Base-by-base conservation (phyloP, 1,139 yeast species). In the Trichomonascaceae sp. region DNA sequence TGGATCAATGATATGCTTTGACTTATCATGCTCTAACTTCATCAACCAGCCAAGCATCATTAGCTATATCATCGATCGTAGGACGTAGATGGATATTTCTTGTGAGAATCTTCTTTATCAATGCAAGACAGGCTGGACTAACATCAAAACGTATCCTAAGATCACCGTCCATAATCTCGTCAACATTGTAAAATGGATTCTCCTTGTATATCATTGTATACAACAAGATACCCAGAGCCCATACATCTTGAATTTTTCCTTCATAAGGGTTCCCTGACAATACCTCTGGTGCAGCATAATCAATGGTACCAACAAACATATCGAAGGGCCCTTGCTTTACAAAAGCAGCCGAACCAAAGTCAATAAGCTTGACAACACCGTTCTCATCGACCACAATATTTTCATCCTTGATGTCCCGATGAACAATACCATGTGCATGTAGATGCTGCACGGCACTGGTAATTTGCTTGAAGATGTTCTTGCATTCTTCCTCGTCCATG, bases 201-300 rank as follows among this genome's bases (percentile, higher is more conserved):
- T 93, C 98, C 66, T 90, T 89, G 74, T 86, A 91, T n/a, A 90
- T 77, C 67, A 93, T 79, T 0, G 97, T 93, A 72, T 90, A 93
- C 20, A 93, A 73, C 57, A 93, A 74, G 19, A 93, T 87, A 1
- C 99, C 99, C 64, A 91, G 75, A 0, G 98, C 96, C 99, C 99
- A 93, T 1, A 91, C 84, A 70, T 93, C 99, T 69, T 93, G 99
- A 0, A 96, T 93, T 67, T 82, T 85, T 19, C 99, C 99, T 55
- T 83, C 88, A 66, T 93, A 93, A 32, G 90, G 85, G 57, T 84
- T 84, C 8, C 98, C 99, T 52, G 84, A 79, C 39, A 93, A 75
- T 0, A 93, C 96, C 70, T 93, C 99, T 0, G 99, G 98, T 0
- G 97, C 95, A 0, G 98, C 98, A 69, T 91, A 93, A 69, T 93